Percentiles rank a stretch among this genome's conserved stretches.
phyloP scores from a whole-genome alignment of 2,329 filamentous ascomycete genomes.

The Calonectria leucothoes region DNA sequence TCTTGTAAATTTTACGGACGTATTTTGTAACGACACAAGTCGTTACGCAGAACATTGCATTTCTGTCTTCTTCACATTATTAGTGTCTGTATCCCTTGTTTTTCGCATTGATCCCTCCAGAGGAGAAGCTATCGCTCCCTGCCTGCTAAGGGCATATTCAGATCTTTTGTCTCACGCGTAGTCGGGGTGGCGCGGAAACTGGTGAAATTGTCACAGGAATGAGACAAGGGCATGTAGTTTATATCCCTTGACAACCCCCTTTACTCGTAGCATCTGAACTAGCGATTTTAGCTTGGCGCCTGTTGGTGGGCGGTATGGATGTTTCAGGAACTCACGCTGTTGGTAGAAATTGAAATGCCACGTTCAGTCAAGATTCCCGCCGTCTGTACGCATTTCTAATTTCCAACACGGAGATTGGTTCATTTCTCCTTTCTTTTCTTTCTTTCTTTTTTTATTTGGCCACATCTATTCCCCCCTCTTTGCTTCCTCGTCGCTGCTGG shows the following conservation, averaged over 20 bases:
- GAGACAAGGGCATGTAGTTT: not conserved
- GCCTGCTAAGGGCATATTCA: not conserved
- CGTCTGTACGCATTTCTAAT: not conserved
- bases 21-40: no score
- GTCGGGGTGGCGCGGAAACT: not conserved
- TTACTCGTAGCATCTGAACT: not conserved
- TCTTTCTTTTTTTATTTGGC: no score
- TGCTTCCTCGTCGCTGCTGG: not conserved
- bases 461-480: no score
- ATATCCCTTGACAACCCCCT: not conserved
- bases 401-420: no score
- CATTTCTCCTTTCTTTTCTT: no score
- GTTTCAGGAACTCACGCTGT: not conserved
- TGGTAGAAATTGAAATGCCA: not conserved
- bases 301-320: not conserved
- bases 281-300: not conserved
- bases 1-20: no score
- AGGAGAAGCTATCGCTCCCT: not conserved
- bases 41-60: no score
- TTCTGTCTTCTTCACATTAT: no score
- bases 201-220: not conserved
- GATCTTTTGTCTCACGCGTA: not conserved
- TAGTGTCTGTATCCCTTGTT: no score
- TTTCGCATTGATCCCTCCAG: not conserved
- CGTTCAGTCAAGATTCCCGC: not conserved